Conservation (phyloP, 208 protist species). For the Leishmania arabica region DNA sequence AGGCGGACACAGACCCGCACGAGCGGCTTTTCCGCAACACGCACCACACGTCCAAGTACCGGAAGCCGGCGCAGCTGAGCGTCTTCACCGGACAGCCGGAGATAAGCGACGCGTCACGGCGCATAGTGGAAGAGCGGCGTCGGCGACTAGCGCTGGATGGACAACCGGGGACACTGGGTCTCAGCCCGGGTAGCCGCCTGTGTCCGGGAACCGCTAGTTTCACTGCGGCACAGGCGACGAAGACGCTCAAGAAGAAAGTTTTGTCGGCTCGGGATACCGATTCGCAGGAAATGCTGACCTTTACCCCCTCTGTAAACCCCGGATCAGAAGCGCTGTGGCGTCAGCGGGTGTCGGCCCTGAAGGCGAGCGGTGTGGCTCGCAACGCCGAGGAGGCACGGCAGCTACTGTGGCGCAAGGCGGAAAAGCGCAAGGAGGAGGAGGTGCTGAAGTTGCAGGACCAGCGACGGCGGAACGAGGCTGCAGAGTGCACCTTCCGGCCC, state of each 20-base stretch:
- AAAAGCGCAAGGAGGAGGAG: conserved; percentile 50
- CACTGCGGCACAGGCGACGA: background rate
- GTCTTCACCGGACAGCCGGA: conserved; percentile 17
- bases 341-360: conserved; percentile 45
- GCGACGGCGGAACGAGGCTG: conserved; percentile 34
- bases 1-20: conserved; percentile 23
- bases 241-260: conserved; percentile 30
- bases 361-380: conserved; percentile 40
- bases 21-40: conserved; percentile 61
- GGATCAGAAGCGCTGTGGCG: conserved; percentile 57
- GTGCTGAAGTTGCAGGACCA: conserved; percentile 26
- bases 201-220: conserved; percentile 7
- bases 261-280: conserved; percentile 43
- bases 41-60: conserved; percentile 28
- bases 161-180: conserved; percentile 9
- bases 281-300: conserved; percentile 41
- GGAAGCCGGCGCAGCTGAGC: conserved; percentile 13
- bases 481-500: conserved; percentile 71
- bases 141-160: conserved; percentile 20
- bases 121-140: conserved; percentile 48
- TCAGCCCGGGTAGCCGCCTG: conserved; percentile 33
- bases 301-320: conserved; percentile 47
- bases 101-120: conserved; percentile 51
- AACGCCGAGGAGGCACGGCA: conserved; percentile 48
- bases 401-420: conserved; percentile 64